phyloP scores from a whole-genome alignment of 2,329 filamentous ascomycete genomes.

The Hypoxylon sp. region DNA sequence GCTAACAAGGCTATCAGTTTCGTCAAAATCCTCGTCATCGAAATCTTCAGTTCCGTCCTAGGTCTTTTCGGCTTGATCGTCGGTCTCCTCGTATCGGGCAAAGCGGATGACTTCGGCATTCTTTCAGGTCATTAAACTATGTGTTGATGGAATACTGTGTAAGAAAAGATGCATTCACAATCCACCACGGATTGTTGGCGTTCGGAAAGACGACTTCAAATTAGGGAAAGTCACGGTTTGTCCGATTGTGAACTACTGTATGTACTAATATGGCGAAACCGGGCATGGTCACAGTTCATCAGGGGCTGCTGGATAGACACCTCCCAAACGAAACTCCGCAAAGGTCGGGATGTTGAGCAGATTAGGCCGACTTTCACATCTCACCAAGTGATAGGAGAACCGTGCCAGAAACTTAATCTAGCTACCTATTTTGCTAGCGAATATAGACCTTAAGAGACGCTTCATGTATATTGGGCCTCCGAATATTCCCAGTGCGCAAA shows the following conservation, averaged over 20 bases:
- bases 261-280: slow-evolving; percentile 45
- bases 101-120: slow-evolving; percentile 80
- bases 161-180: slow-evolving; percentile 48
- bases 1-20: slow-evolving; percentile 71
- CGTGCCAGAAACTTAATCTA: slow-evolving; percentile 16
- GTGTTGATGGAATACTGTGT: slow-evolving; percentile 31
- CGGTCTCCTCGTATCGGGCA: slow-evolving; percentile 87
- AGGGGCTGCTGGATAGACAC: slow-evolving; percentile 41
- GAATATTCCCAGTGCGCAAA: background rate
- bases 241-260: slow-evolving; percentile 44
- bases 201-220: slow-evolving; percentile 46
- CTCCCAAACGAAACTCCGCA: slow-evolving; percentile 18
- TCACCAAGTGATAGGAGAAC: background rate
- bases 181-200: slow-evolving; percentile 46
- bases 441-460: slow-evolving; percentile 16
- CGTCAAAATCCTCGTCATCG: slow-evolving; percentile 98
- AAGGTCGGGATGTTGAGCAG: slow-evolving; percentile 12
- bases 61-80: slow-evolving; percentile 97
- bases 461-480: background rate
- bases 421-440: slow-evolving; percentile 22
- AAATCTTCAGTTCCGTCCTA: slow-evolving; percentile 98
- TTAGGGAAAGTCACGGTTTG: slow-evolving; percentile 37
- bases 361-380: background rate
- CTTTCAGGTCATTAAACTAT: slow-evolving; percentile 27
- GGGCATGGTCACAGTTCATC: slow-evolving; percentile 37